Evolutionary conservation across 768 basidiomycete species (phyloP), one percentile per base, ranked within the genome.

Genomic region (Plicaturopsis crispa): DNA sequence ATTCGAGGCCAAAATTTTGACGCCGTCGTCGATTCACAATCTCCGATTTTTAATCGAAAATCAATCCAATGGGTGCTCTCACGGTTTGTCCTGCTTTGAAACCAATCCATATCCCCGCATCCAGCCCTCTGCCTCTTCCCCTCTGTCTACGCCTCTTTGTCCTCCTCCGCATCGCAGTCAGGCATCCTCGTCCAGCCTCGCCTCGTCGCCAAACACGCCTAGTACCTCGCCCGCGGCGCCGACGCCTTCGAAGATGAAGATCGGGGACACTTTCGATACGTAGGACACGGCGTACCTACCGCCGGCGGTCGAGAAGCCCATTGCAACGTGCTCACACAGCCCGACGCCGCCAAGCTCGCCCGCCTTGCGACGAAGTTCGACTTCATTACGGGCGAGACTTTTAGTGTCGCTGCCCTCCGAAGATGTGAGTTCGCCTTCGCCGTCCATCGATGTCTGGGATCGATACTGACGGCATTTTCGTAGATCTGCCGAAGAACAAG

Each of bases 341-440:
- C 88, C 43, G 78, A 80, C 51, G 73, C 70, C 39, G 63, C 63
- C 48, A 78, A 73, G 42, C 67, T 90, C 18, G 77, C 73, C 19
- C 49, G 59, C n/a, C 66, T 92, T 12, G 88, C 87, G 7, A 78
- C 82, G 63, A 52, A 66, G 42, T 93, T 93, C 51, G 84, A 86
- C 45, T 66, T 75, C 17, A 78, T 93, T 16, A 88, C 91, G 0
- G 84, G 88, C 24, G 80, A 83, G 28, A 83, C 85, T 62, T 88
- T 92, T 53, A 86, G 84, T 51, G 84, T 92, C 39, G 90, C 91
- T 14, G 83, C 87, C 40, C 66, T 96, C 38, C 90, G 93, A 63
- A 89, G 88, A 57, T 91, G 84, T 86, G 57, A 73, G 84, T 79
- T 24, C 38, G 24, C 47, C 8, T 41, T 36, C 39, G n/a, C 39